phyloP scores from a whole-genome alignment of 306 rosid genomes.

The Prunus mume region DNA sequence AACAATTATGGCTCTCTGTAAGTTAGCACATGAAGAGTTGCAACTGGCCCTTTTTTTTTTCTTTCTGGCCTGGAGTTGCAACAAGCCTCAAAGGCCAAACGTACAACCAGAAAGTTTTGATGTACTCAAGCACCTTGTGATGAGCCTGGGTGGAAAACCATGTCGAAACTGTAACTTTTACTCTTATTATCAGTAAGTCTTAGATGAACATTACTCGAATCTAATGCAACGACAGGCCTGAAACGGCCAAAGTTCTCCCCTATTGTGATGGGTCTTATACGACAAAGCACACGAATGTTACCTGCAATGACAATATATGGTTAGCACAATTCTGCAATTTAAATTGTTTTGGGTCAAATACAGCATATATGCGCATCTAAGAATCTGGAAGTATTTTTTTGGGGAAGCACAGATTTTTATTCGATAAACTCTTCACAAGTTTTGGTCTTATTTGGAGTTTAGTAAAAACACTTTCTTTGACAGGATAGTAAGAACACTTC shows the following conservation, averaged over 20 bases:
- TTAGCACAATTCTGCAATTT: conserved; percentile 5
- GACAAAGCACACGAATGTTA: conserved; percentile 40
- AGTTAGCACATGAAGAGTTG: not conserved
- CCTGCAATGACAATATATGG: conserved; percentile 25
- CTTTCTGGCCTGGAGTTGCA: not conserved
- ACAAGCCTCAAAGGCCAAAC: not conserved
- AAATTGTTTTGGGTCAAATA: not conserved
- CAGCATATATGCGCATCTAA: too few relatives aligned
- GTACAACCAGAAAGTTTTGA: not conserved
- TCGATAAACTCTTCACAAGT: too few relatives aligned
- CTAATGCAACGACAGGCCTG: conserved; percentile 19
- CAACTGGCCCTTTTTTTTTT: not conserved
- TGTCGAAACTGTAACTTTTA: conserved; percentile 36
- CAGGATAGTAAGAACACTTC: not conserved
- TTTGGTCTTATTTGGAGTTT: too few relatives aligned
- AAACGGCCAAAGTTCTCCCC: conserved; percentile 30
- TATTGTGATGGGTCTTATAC: conserved; percentile 27
- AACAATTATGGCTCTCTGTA: not conserved
- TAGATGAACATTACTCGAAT: conserved; percentile 33
- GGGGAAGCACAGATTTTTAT: too few relatives aligned
- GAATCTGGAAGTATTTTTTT: not conserved
- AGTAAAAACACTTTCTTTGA: not conserved
- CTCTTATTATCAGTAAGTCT: conserved; percentile 27
- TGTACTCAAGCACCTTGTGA: conserved; percentile 36
- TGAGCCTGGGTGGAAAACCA: conserved; percentile 36